Percentiles rank a stretch among this genome's conserved stretches.
phyloP scores from a whole-genome alignment of 805 yeast genomes.

The Candida oleophila region DNA sequence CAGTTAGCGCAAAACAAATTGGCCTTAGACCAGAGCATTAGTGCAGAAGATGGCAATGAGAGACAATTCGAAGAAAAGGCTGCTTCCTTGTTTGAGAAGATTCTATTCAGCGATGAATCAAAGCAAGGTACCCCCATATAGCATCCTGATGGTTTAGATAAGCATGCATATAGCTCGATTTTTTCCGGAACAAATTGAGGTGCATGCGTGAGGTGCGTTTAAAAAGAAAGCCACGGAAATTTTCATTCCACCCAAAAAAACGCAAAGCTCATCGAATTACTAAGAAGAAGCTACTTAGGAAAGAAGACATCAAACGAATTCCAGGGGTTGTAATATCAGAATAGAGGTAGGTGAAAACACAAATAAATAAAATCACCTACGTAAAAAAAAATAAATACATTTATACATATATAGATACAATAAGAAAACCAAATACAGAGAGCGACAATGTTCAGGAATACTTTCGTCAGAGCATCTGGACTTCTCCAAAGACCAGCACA shows the following conservation, averaged over 20 bases:
- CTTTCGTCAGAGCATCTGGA: neutral
- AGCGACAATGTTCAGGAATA: neutral
- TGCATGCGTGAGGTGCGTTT: no score
- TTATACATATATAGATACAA: neutral
- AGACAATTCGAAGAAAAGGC: conserved; percentile 51
- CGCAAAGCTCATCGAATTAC: no score
- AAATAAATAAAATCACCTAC: no score
- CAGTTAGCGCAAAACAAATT: conserved; percentile 86
- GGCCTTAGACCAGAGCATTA: conserved; percentile 72
- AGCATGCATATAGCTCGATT: neutral
- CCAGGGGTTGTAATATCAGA: no score
- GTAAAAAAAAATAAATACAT: no score
- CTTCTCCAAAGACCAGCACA: neutral
- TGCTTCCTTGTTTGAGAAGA: conserved; percentile 49
- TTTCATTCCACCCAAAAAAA: no score
- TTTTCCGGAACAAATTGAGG: no score
- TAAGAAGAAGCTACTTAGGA: no score
- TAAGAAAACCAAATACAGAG: neutral
- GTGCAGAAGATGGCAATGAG: conserved; percentile 40
- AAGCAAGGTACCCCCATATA: neutral
- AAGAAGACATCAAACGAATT: no score
- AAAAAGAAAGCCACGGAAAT: no score
- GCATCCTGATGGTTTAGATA: neutral
- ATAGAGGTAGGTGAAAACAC: no score
- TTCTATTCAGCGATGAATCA: conserved; percentile 30